Evolutionary conservation across 331 rosid species (phyloP).

Genomic region (Malus hybrid): DNA sequence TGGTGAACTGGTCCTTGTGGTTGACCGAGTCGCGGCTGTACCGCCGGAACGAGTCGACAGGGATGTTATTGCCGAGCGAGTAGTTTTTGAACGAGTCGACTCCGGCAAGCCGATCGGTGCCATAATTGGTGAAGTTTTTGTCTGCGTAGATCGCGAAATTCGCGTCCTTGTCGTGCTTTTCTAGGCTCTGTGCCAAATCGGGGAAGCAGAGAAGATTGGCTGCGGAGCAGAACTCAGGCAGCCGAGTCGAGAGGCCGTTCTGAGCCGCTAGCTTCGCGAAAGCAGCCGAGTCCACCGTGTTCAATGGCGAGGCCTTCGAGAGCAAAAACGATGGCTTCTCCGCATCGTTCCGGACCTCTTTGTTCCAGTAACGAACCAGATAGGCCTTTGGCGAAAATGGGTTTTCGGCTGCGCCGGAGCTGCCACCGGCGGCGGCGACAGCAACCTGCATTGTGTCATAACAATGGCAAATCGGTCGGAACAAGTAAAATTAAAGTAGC

Average conservation of each 20-base stretch:
- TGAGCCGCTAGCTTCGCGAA: conserved; percentile 57
- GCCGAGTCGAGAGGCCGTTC: conserved; percentile 40
- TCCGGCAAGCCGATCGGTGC: conserved; percentile 63
- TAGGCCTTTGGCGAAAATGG: conserved; percentile 78
- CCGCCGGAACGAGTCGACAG: conserved; percentile 78
- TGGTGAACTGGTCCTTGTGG: conserved; percentile 52
- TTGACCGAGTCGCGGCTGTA: conserved; percentile 68
- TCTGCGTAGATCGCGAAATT: conserved; percentile 40
- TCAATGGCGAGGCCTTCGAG: conserved; percentile 72
- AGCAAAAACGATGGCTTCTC: conserved; percentile 52
- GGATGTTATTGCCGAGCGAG: conserved; percentile 45
- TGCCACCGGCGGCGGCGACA: conserved; percentile 4
- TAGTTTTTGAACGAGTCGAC: conserved; percentile 66
- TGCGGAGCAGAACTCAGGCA: conserved; percentile 71
- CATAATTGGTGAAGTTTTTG: conserved; percentile 81
- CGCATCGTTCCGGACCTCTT: conserved; percentile 62
- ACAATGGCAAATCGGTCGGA: conserved; percentile 5
- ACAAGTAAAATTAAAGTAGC: neutral
- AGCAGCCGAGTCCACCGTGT: conserved; percentile 49
- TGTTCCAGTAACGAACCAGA: conserved; percentile 77
- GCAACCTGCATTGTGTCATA: conserved; percentile 62
- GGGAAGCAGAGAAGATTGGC: conserved; percentile 80
- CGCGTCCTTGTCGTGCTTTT: conserved; percentile 53
- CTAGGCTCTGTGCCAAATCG: conserved; percentile 43
- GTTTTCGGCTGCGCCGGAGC: conserved; percentile 27